These are phyloP conservation scores for Nicotiana attenuata DNA, from an alignment of 257 asterid species.

Conservation along the genomic window DNA sequence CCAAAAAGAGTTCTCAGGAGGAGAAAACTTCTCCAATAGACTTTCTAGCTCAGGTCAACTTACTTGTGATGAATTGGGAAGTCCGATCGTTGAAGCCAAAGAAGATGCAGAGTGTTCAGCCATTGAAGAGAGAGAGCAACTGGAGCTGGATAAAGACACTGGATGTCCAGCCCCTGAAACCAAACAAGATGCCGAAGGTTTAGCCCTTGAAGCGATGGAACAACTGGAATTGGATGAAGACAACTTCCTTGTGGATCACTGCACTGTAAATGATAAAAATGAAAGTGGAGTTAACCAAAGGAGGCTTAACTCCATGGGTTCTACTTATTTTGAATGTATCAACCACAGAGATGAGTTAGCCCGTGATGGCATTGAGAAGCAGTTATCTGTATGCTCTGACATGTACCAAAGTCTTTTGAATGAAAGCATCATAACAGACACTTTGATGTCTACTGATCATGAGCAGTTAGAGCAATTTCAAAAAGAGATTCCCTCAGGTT, in stretches of 20 bases:
- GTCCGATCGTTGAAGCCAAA: constrained; percentile 9
- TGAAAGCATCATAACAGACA: constrained; percentile 27
- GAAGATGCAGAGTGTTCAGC: constrained; percentile 13
- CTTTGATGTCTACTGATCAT: constrained; percentile 32
- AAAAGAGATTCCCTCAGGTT: constrained; percentile 19
- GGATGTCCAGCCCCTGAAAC: background rate
- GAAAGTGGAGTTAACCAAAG: constrained; percentile 16
- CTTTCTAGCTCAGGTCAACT: constrained; percentile 41
- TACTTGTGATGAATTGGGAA: constrained; percentile 17
- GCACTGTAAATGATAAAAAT: constrained; percentile 9
- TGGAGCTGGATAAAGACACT: constrained; percentile 6
- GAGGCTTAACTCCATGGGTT: constrained; percentile 13
- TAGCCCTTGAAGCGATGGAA: constrained; percentile 16
- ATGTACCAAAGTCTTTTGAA: constrained; percentile 22
- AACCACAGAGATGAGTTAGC: constrained; percentile 18
- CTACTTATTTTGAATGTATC: constrained; percentile 19
- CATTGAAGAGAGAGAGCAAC: background rate
- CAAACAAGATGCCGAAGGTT: constrained; percentile 15
- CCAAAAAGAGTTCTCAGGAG: constrained; percentile 12
- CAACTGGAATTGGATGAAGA: constrained; percentile 7
- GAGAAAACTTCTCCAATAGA: constrained; percentile 32
- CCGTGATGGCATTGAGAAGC: constrained; percentile 17
- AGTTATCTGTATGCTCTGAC: constrained; percentile 17
- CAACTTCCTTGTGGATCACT: constrained; percentile 11
- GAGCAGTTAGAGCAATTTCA: constrained; percentile 28